These are phyloP conservation scores for Mycena vitilis DNA, from an alignment of 768 basidiomycete genomes.

Conservation along the genomic window DNA sequence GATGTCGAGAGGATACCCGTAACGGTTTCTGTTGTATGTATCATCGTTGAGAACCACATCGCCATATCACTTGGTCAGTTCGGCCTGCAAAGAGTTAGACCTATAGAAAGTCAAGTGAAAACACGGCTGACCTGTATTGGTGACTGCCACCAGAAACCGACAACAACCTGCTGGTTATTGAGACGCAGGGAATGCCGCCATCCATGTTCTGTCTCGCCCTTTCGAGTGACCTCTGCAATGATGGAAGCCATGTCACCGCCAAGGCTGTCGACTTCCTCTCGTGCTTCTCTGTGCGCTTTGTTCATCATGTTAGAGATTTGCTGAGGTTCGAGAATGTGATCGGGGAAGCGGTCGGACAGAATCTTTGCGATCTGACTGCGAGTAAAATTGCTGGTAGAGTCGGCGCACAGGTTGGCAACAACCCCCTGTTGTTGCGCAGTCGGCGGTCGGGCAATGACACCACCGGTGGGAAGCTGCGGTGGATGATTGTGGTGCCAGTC, in stretches of 20 bases:
- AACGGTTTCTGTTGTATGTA: constrained; percentile 20
- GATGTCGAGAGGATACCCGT: constrained; percentile 22
- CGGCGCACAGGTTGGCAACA: constrained; percentile 22
- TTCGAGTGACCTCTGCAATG: neutral
- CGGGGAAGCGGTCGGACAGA: constrained; percentile 17
- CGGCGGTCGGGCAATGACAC: constrained; percentile 22
- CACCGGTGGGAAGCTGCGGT: constrained; percentile 35
- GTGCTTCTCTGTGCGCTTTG: constrained; percentile 9
- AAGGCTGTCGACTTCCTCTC: neutral
- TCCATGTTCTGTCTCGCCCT: neutral
- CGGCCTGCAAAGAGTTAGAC: neutral
- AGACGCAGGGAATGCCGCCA: constrained; percentile 9
- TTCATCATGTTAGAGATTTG: constrained; percentile 27
- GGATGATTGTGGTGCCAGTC: constrained; percentile 43
- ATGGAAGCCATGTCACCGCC: constrained; percentile 16
- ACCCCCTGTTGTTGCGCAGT: constrained; percentile 34
- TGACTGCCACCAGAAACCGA: constrained; percentile 14
- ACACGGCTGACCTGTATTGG: neutral
- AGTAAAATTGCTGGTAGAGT: constrained; percentile 26
- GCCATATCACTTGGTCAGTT: neutral
- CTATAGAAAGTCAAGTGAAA: neutral
- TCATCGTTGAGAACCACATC: constrained; percentile 26
- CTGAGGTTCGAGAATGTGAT: constrained; percentile 23
- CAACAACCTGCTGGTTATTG: neutral
- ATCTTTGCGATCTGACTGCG: constrained; percentile 34